Evolutionary conservation across 495 filamentous ascomycete genomes (phyloP).

Genomic region (Aspergillus egyptiacus): DNA sequence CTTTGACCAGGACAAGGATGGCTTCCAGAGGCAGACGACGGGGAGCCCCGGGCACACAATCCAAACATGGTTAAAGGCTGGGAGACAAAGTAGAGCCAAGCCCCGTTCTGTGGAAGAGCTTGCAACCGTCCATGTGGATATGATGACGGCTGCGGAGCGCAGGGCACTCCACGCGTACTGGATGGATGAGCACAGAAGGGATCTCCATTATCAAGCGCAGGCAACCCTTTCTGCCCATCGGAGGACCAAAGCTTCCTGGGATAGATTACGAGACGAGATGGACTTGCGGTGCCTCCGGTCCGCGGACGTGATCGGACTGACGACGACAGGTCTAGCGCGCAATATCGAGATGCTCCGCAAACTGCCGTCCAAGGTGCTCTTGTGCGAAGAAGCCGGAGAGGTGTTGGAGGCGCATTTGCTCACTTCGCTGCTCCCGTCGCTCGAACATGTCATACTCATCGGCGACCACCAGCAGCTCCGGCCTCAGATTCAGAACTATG

Average conservation of each 20-base stretch:
- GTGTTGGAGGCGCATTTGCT: conserved; percentile 68
- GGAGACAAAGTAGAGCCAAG: conserved; percentile 5
- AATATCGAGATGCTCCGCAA: conserved; percentile 57
- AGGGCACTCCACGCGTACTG: conserved; percentile 34
- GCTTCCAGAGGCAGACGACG: conserved; percentile 23
- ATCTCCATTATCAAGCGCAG: conserved; percentile 24
- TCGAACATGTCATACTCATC: conserved; percentile 71
- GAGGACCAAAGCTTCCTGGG: conserved; percentile 24
- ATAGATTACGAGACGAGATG: conserved; percentile 31
- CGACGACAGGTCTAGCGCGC: conserved; percentile 66
- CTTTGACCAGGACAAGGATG: conserved; percentile 24
- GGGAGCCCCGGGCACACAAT: conserved; percentile 20
- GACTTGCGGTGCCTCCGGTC: conserved; percentile 30
- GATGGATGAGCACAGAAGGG: conserved; percentile 36
- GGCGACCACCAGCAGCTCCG: conserved; percentile 72
- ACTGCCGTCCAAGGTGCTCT: conserved; percentile 58
- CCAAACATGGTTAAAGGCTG: conserved; percentile 25
- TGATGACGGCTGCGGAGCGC: conserved; percentile 25
- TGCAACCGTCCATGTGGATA: conserved; percentile 11
- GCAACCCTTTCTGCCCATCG: conserved; percentile 31
- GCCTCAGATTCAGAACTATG: conserved; percentile 62
- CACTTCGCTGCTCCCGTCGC: conserved; percentile 58
- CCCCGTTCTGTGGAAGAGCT: conserved; percentile 11
- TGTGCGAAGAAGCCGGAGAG: conserved; percentile 76
- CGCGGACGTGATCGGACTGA: conserved; percentile 64